Conservation (phyloP, 805 yeast genomes). For the Yarrowia hollandica region DNA sequence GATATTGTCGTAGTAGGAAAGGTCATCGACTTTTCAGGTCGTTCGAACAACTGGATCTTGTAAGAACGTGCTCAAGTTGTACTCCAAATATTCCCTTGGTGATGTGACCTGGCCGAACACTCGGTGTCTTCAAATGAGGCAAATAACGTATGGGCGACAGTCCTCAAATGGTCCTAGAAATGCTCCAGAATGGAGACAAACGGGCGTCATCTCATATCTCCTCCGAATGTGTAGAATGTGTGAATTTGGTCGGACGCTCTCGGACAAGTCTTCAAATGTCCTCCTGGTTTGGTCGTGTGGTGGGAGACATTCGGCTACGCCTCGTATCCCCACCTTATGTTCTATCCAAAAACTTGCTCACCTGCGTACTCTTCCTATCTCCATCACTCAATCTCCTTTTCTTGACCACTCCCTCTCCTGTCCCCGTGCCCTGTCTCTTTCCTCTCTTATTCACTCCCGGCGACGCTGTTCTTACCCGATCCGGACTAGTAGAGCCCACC, state of each 20-base stretch:
- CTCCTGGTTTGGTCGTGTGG: background rate
- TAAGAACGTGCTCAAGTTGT: no score
- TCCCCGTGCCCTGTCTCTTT: background rate
- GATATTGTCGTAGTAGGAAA: no score
- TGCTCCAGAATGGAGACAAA: background rate
- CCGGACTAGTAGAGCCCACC: background rate
- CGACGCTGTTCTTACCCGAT: constrained; percentile 9
- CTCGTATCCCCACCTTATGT: background rate
- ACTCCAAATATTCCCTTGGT: no score
- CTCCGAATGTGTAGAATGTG: background rate
- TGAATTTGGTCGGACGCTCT: background rate
- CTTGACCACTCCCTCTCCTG: constrained; percentile 4
- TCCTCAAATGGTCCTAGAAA: background rate
- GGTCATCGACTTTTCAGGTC: no score
- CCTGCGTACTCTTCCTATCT: constrained; percentile 13
- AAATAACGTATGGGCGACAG: no score
- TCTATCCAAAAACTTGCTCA: constrained; percentile 20
- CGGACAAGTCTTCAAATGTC: background rate
- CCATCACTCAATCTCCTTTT: constrained; percentile 18
- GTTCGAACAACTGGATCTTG: no score
- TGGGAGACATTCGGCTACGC: background rate
- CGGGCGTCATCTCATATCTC: background rate
- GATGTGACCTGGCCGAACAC: no score
- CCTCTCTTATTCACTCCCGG: constrained; percentile 10
- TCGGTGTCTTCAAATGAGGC: no score